Percentiles rank a stretch among this genome's conserved stretches.
phyloP scores from a whole-genome alignment of 345 rosid genomes.

The Dimocarpus longan region DNA sequence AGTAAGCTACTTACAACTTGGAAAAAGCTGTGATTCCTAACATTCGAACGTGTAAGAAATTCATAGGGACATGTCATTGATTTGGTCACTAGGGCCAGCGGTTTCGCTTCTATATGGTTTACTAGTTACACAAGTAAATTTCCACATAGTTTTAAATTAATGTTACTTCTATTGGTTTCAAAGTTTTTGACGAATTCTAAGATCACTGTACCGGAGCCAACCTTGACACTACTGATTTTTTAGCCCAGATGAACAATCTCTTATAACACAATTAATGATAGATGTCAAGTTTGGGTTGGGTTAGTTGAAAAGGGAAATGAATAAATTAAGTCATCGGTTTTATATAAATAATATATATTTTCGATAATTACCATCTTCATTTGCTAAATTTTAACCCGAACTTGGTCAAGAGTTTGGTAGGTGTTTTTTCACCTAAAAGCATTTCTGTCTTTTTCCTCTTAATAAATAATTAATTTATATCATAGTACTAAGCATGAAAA shows the following conservation, averaged over 20 bases:
- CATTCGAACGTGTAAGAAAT: not conserved
- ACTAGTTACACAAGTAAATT: too few relatives aligned
- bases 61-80: not conserved
- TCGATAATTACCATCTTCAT: not conserved
- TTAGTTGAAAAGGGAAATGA: not conserved
- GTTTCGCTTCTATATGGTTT: too few relatives aligned
- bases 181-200: too few relatives aligned
- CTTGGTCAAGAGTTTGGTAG: not conserved
- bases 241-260: not conserved
- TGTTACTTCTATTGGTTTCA: too few relatives aligned
- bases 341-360: not conserved
- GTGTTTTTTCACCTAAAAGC: not conserved
- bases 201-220: too few relatives aligned
- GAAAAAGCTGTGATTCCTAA: slow-evolving; percentile 6
- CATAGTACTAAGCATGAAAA: not conserved
- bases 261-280: not conserved
- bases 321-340: not conserved
- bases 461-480: not conserved
- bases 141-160: too few relatives aligned
- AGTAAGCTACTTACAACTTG: not conserved
- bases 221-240: not conserved
- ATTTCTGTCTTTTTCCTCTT: not conserved
- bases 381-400: not conserved
- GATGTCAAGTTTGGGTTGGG: slow-evolving; percentile 7
- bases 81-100: too few relatives aligned